Evolutionary conservation across 1,284 basidiomycete genomes (phyloP).

Genomic region (Ustilago hordei): DNA sequence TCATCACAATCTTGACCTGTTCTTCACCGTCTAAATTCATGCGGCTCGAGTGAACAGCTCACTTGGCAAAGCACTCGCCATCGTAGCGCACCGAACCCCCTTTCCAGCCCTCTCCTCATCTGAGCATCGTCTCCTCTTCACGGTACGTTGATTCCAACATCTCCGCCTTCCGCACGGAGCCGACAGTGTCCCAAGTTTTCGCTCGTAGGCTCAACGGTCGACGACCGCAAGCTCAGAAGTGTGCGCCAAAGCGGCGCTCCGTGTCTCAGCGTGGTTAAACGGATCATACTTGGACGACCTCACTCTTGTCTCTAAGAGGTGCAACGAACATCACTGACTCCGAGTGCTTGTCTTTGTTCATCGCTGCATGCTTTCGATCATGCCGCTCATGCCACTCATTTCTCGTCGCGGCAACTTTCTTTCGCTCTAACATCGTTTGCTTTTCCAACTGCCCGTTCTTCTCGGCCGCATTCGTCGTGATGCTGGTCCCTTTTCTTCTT

Average conservation of each 20-base stretch:
- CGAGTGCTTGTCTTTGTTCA: not conserved
- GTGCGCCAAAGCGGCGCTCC: no score
- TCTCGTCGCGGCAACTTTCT: not conserved
- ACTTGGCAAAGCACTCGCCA: not conserved
- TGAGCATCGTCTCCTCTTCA: not conserved
- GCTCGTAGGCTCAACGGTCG: no score
- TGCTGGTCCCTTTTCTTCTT: not conserved
- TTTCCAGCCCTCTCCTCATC: not conserved
- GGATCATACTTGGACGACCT: no score
- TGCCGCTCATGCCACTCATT: constrained; percentile 12
- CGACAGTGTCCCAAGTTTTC: no score
- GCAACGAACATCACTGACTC: no score
- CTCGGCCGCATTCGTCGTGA: constrained; percentile 3
- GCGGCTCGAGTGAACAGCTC: not conserved
- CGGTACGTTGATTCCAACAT: no score
- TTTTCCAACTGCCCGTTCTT: not conserved
- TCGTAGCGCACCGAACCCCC: not conserved
- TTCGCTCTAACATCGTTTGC: constrained; percentile 23
- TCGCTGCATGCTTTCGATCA: not conserved
- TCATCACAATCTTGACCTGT: not conserved
- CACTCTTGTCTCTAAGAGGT: no score
- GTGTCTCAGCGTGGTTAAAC: no score
- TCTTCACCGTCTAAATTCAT: not conserved
- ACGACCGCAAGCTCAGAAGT: no score
- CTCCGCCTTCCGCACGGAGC: no score